Conservation (phyloP, 441 rosid genomes). For the Syzygium malaccense region DNA sequence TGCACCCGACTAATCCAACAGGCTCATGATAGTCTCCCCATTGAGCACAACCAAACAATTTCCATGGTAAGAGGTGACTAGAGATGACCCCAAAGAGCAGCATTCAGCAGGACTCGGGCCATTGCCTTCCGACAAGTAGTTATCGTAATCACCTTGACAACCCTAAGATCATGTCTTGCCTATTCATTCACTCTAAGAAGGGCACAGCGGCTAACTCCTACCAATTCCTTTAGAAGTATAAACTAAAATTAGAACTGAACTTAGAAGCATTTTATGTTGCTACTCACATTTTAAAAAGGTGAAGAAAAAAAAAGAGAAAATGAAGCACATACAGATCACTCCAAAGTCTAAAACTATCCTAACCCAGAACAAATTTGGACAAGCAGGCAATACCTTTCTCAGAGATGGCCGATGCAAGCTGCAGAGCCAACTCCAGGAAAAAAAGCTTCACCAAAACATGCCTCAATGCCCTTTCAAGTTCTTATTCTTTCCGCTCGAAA, state of each 20-base stretch:
- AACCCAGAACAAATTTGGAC: not conserved
- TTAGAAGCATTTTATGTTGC: not conserved
- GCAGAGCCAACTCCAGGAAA: not conserved
- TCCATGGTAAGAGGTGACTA: not conserved
- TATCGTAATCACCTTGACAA: not conserved
- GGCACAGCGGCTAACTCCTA: constrained; percentile 2
- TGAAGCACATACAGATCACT: not conserved
- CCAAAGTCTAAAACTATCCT: not conserved
- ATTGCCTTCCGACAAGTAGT: not conserved
- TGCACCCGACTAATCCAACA: not conserved
- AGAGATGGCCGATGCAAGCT: not conserved
- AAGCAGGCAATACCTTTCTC: not conserved
- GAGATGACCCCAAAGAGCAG: not conserved
- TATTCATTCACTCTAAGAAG: not conserved
- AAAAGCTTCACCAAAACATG: not conserved
- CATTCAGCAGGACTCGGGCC: not conserved
- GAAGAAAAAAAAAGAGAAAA: not conserved
- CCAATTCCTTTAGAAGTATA: constrained; percentile 8
- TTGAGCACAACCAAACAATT: not conserved
- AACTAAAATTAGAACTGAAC: not conserved
- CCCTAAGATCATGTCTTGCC: not conserved
- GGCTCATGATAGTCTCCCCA: not conserved
- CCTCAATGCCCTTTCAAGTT: not conserved
- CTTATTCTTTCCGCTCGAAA: not conserved
- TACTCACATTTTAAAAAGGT: not conserved